phyloP scores from a whole-genome alignment of 305 asterid genomes.

The Fraxinus velutina region DNA sequence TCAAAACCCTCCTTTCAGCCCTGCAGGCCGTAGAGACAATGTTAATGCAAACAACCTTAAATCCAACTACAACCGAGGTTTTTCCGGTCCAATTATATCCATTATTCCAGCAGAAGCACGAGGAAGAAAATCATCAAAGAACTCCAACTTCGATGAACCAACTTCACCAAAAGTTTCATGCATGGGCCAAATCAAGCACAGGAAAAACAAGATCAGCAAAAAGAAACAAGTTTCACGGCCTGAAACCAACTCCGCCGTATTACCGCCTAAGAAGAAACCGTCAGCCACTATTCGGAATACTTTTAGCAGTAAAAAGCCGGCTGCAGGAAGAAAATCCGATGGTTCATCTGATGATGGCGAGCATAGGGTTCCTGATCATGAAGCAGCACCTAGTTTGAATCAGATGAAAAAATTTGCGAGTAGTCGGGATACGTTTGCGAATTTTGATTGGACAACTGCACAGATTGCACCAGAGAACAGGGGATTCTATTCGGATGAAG shows the following conservation, averaged over 20 bases:
- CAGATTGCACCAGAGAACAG: conserved; percentile 43
- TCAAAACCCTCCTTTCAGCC: conserved; percentile 46
- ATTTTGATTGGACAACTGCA: conserved; percentile 52
- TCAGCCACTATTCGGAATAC: conserved; percentile 22
- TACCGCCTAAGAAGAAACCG: conserved; percentile 34
- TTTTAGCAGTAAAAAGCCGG: conserved; percentile 10
- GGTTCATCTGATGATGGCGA: conserved; percentile 16
- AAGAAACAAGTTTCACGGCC: conserved; percentile 13
- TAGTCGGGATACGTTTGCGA: conserved; percentile 50
- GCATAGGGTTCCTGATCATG: conserved; percentile 28
- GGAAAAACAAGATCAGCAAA: conserved; percentile 19
- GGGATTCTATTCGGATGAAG: conserved; percentile 41
- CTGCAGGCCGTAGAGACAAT: conserved; percentile 19
- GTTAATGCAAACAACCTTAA: conserved; percentile 20
- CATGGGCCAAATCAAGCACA: conserved; percentile 51
- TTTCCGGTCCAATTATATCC: conserved; percentile 54
- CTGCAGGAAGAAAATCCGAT: conserved; percentile 34
- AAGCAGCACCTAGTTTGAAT: conserved; percentile 47
- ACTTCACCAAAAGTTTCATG: conserved; percentile 85
- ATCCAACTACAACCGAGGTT: conserved; percentile 25
- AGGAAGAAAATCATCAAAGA: conserved; percentile 30
- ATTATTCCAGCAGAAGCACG: conserved; percentile 52
- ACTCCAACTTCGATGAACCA: conserved; percentile 51
- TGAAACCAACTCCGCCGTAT: conserved; percentile 18
- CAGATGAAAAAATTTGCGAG: conserved; percentile 69